These are phyloP conservation scores for Colletotrichum tropicale DNA, from an alignment of 2,329 filamentous ascomycete genomes.

Conservation along the genomic window DNA sequence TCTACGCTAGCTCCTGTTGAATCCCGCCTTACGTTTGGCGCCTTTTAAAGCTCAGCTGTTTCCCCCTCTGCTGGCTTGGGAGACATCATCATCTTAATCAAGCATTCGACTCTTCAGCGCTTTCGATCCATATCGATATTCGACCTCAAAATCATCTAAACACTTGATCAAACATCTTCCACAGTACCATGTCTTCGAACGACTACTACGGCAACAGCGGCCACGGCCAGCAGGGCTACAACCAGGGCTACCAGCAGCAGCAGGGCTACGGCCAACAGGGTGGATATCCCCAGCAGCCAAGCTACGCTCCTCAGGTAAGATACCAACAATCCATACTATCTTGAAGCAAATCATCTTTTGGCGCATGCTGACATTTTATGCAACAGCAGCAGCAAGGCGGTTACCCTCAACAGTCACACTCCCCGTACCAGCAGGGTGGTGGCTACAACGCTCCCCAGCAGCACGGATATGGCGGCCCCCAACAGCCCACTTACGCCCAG, in stretches of 20 bases:
- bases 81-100: neutral
- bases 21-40: neutral
- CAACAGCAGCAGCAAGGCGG: slow-evolving; percentile 20
- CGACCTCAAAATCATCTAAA: neutral
- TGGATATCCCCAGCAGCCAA: slow-evolving; percentile 26
- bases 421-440: slow-evolving; percentile 22
- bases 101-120: neutral
- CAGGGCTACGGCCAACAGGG: slow-evolving; percentile 27
- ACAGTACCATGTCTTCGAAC: slow-evolving; percentile 36
- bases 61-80: neutral
- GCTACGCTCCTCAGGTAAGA: slow-evolving; percentile 29
- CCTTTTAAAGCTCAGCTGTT: neutral
- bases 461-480: slow-evolving; percentile 20
- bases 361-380: neutral
- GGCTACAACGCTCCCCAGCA: slow-evolving; percentile 21
- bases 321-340: neutral
- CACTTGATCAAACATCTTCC: neutral
- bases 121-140: neutral
- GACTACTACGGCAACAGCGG: slow-evolving; percentile 40
- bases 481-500: slow-evolving; percentile 11
- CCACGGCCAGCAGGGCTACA: slow-evolving; percentile 19
- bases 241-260: slow-evolving; percentile 18
- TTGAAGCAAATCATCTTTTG: neutral
- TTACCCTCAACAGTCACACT: slow-evolving; percentile 21
- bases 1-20: neutral